phyloP scores from a whole-genome alignment of 768 basidiomycete genomes.

The Termitomyces sp. region DNA sequence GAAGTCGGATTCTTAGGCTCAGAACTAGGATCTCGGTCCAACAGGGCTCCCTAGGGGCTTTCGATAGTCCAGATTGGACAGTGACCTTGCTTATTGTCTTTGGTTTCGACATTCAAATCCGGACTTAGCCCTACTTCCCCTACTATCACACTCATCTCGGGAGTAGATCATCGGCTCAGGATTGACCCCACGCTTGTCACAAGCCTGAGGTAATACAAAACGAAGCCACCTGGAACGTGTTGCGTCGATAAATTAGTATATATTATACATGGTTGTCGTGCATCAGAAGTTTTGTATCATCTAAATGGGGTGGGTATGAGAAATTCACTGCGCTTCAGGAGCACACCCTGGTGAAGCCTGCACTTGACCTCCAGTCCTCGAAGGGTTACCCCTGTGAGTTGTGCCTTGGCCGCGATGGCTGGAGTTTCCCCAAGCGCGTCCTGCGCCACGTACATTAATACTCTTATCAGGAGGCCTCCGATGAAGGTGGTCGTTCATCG shows the following conservation, averaged over 20 bases:
- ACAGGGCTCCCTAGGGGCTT: neutral
- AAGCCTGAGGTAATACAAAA: neutral
- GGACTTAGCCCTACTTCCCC: neutral
- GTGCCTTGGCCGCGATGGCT: conserved; percentile 1
- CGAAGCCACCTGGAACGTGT: neutral
- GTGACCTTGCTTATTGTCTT: conserved; percentile 26
- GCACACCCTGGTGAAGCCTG: neutral
- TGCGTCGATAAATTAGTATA: neutral
- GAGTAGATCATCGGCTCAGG: neutral
- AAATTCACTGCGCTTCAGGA: neutral
- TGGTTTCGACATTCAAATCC: conserved; percentile 1
- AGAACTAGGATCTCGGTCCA: conserved; percentile 17
- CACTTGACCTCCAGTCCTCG: neutral
- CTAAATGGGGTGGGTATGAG: neutral
- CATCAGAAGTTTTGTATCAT: neutral
- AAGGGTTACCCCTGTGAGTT: neutral
- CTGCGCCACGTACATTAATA: conserved; percentile 8
- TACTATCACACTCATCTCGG: neutral
- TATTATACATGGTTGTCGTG: conserved; percentile 3
- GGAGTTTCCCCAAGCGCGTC: neutral
- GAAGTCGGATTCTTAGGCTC: conserved; percentile 30
- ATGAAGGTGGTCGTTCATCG: conserved; percentile 1
- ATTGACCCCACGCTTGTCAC: neutral
- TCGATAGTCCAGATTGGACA: conserved; percentile 4
- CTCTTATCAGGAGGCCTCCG: conserved; percentile 5